Base-by-base conservation (phyloP, 2,329 filamentous ascomycete genomes). In the Colletotrichum siamense region DNA sequence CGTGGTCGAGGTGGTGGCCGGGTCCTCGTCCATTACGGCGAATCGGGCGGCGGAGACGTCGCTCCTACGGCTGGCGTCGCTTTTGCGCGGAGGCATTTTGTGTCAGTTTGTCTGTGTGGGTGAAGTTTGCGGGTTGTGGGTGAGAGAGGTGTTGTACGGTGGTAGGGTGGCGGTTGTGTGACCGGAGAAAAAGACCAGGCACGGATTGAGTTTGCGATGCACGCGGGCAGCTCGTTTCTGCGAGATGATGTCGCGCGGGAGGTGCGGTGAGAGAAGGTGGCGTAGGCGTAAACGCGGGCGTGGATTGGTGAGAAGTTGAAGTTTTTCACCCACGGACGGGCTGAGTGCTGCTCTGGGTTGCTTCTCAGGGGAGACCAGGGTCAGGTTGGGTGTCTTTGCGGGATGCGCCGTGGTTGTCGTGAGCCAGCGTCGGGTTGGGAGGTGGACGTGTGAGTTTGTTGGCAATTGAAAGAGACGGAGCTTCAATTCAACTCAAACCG, bases 31-130 rank as follows among this genome's bases (percentile, higher is more conserved):
- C 77, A 85, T 84, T 32, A 84, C 85, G 52, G 85, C 86, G 62
- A 88, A 87, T 39, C 86, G 85, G 10, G 88, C 86, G 69, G 85
- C 85, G 13, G 89, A 87, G 59, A 85, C 85, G 78, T 89, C 87
- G 84, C 86, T 88, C 77, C 84, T 86, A 77, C 85, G 85, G 57
- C 81, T 72, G 32, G 84, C 80, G 79, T 91, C 90, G 78, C 87
- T 89, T 82, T 92, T 93, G 69, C 89, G 87, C 30, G 90, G 87
- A 64, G 91, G 89, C 91, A 92, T 92, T 71, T 68, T 52, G 61
- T 55, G 61, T 66, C n/a, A 44, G 69, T 57, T 12, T 32, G 18
- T 28, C 22, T 39, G 26, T 59, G 65, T 34, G 61, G 28, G 49
- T 26, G 32, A 28, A 18, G 16, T 28, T 32, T 61, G 24, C 30